These are phyloP conservation scores for Physcomitrium patens DNA, from an alignment of 225 moss, liverwort and hornwort species.

Conservation along the genomic window DNA sequence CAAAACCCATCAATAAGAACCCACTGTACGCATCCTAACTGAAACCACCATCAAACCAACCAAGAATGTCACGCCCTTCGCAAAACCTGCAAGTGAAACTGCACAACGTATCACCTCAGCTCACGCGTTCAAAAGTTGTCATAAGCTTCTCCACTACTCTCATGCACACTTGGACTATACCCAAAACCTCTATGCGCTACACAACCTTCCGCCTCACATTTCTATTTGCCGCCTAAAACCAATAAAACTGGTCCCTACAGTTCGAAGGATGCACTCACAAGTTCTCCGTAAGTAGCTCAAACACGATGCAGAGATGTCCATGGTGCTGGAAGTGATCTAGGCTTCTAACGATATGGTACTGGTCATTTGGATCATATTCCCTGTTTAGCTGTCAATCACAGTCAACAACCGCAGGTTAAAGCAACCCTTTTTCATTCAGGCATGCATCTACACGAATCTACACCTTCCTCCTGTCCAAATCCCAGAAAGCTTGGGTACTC, in stretches of 20 bases:
- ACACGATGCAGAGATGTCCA: conserved; percentile 65
- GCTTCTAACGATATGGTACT: conserved; percentile 54
- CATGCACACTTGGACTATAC: not conserved
- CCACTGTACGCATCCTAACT: not conserved
- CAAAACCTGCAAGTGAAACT: not conserved
- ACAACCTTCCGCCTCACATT: not conserved
- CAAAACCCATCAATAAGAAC: conserved; percentile 11
- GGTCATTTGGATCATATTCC: conserved; percentile 55
- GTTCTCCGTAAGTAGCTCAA: conserved; percentile 56
- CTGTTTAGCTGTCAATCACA: conserved; percentile 50
- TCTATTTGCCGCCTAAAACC: not conserved
- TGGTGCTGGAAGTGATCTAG: conserved; percentile 60
- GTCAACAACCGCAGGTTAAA: conserved; percentile 17
- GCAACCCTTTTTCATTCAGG: not conserved
- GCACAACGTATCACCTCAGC: not conserved
- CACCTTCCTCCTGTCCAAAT: not conserved
- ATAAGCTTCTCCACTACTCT: not conserved
- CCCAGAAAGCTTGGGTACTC: not conserved
- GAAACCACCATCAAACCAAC: conserved; percentile 1
- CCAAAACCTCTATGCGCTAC: not conserved
- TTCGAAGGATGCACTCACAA: conserved; percentile 41
- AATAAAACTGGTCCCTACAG: not conserved
- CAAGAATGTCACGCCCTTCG: not conserved
- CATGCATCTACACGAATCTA: not conserved
- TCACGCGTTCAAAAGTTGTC: not conserved